These are phyloP conservation scores for Globisporangium alternatum DNA, from an alignment of 352 stramenopile genomes.

Conservation along the genomic window DNA sequence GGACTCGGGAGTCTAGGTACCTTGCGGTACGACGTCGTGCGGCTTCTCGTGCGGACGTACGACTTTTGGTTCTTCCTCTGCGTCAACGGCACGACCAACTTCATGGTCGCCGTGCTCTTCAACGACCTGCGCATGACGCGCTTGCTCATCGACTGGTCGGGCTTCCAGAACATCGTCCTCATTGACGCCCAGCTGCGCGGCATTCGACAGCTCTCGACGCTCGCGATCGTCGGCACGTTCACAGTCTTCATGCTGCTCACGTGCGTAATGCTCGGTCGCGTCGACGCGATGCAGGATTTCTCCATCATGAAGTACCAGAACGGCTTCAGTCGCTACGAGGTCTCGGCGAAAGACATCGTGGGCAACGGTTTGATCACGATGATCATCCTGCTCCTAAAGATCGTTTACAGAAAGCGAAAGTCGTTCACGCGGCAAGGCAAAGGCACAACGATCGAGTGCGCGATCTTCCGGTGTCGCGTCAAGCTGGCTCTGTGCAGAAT, in stretches of 20 bases:
- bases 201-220: conserved; percentile 17
- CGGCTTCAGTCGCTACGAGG: conserved; percentile 13
- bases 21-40: conserved; percentile 36
- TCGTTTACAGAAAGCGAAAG: conserved; percentile 26
- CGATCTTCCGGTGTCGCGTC: conserved; percentile 17
- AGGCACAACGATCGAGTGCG: conserved; percentile 21
- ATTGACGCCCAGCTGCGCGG: conserved; percentile 31
- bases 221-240: conserved; percentile 12
- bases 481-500: conserved; percentile 10
- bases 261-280: conserved; percentile 21
- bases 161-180: conserved; percentile 29
- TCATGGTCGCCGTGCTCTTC: conserved; percentile 27
- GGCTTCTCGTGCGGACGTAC: conserved; percentile 29
- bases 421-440: conserved; percentile 11
- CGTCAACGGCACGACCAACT: conserved; percentile 22
- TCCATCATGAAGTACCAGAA: conserved; percentile 18
- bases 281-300: conserved; percentile 19
- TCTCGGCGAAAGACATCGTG: conserved; percentile 21
- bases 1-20: conserved; percentile 26
- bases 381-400: conserved; percentile 25
- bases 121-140: conserved; percentile 26
- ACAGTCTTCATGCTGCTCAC: conserved; percentile 22
- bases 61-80: conserved; percentile 44
- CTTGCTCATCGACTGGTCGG: conserved; percentile 27
- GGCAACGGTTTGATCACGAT: conserved; percentile 27